phyloP scores from a whole-genome alignment of 768 basidiomycete species.

The Rhizopogon salebrosus region DNA sequence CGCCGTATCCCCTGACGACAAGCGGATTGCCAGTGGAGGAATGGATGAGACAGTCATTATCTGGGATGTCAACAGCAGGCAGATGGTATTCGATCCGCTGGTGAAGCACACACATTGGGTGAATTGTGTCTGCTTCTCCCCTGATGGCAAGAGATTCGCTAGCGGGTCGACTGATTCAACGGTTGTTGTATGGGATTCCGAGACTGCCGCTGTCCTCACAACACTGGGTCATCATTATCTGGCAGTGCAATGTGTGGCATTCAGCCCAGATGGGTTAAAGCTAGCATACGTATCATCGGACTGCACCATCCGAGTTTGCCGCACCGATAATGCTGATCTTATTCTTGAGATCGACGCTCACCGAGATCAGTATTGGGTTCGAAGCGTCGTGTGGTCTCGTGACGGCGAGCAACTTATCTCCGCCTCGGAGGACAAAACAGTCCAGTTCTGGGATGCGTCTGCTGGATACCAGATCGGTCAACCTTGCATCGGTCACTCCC shows the following conservation, averaged over 20 bases:
- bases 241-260: constrained; percentile 61
- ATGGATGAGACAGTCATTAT: constrained; percentile 67
- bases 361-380: no score
- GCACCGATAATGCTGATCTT: no score
- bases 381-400: no score
- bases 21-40: neutral
- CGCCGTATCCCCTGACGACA: neutral
- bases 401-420: no score
- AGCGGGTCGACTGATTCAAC: neutral
- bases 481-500: no score
- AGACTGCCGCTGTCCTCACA: neutral
- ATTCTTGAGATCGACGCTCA: no score
- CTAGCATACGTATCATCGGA: constrained; percentile 43
- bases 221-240: neutral
- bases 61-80: neutral
- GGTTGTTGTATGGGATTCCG: neutral
- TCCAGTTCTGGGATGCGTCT: no score
- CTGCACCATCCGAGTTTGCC: no score
- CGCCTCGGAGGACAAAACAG: no score
- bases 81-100: neutral
- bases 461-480: no score
- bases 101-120: neutral
- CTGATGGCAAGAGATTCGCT: neutral
- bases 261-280: constrained; percentile 66
- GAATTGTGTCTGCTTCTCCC: neutral